Evolutionary conservation across 768 basidiomycete species (phyloP), one percentile per base, ranked within the genome.

Genomic region (Tylopilus sp.): DNA sequence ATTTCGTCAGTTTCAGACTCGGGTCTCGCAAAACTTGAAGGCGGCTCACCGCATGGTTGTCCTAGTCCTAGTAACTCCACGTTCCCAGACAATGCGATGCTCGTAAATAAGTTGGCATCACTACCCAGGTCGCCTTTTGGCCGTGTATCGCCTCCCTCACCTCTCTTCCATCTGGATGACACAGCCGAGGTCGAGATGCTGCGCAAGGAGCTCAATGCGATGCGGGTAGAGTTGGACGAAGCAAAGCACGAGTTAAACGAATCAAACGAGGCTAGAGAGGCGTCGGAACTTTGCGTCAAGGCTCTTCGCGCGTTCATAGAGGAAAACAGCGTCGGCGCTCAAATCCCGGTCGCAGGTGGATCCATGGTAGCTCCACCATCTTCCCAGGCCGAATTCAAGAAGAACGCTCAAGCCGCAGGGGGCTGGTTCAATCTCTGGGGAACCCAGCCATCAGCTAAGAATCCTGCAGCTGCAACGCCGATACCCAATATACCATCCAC

Each of bases 301-400:
- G 90, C 88, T 0, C 73, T 98, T 39, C 78, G 93, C 33, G 86
- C 83, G 51, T 98, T 88, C 64, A 91, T 91, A 57, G 81, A 80
- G 20, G 83, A 89, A 57, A 82, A 85, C 64, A 81, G 82, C 50
- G 75, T 88, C 44, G 86, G 86, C 9, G 59, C 58, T 3, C 40
- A 65, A 25, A 51, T 57, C 13, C 31, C 63, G 17, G 55, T 49
- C 38, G 38, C 35, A 12, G 17, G 54, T 45, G 59, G 56, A 45
- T 56, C 63, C 38, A 35, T 60, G 39, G 18, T 51, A 46, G 47
- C 48, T 55, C 38, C 46, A 10, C 46, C 53, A 47, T 50, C 52
- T 55, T 67, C 53, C 18, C 67, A 67, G 47, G 60, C 40, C n/a
- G 73, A 72, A 28, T 66, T 69, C 39, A 70, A 56, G 69, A 71